phyloP scores from a whole-genome alignment of 768 basidiomycete genomes.

The Cantharellus cinnabarinus region DNA sequence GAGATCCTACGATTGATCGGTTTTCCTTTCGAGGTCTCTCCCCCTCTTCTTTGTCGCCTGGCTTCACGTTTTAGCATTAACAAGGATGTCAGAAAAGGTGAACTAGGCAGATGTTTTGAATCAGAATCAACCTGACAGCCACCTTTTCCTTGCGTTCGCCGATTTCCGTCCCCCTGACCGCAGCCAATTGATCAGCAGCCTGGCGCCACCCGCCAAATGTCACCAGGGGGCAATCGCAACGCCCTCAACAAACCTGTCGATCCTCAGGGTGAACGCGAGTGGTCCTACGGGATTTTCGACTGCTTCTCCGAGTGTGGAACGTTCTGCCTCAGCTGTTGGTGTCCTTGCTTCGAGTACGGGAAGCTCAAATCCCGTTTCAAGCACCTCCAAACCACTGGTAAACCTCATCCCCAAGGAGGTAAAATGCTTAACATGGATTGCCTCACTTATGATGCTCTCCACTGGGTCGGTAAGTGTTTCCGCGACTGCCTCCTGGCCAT shows the following conservation, averaged over 20 bases:
- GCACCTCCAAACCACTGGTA: conserved; percentile 19
- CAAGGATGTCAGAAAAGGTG: too few species aligned
- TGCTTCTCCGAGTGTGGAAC: conserved; percentile 13
- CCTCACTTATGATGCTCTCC: conserved; percentile 17
- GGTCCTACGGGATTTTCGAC: conserved; percentile 14
- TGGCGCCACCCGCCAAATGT: conserved; percentile 5
- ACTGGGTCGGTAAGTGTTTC: too few species aligned
- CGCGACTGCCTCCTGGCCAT: too few species aligned
- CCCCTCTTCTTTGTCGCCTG: too few species aligned
- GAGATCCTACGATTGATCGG: too few species aligned
- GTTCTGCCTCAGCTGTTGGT: conserved; percentile 20
- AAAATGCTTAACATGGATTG: conserved; percentile 21
- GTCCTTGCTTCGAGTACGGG: conserved; percentile 24
- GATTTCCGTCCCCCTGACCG: too few species aligned
- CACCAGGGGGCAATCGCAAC: conserved; percentile 14
- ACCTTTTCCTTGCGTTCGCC: too few species aligned
- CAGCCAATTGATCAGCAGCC: conserved; percentile 5
- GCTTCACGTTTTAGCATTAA: too few species aligned
- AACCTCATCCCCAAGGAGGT: conserved; percentile 22
- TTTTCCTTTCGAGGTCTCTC: too few species aligned
- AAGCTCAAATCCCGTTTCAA: conserved; percentile 24
- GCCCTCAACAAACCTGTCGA: conserved; percentile 13
- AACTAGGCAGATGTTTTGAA: too few species aligned
- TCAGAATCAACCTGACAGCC: too few species aligned
- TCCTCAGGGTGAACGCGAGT: conserved; percentile 17